Percentiles rank a stretch among this genome's conserved stretches.
Conservation (phyloP, 2,329 filamentous ascomycete species). For the Sclerotinia nivalis region DNA sequence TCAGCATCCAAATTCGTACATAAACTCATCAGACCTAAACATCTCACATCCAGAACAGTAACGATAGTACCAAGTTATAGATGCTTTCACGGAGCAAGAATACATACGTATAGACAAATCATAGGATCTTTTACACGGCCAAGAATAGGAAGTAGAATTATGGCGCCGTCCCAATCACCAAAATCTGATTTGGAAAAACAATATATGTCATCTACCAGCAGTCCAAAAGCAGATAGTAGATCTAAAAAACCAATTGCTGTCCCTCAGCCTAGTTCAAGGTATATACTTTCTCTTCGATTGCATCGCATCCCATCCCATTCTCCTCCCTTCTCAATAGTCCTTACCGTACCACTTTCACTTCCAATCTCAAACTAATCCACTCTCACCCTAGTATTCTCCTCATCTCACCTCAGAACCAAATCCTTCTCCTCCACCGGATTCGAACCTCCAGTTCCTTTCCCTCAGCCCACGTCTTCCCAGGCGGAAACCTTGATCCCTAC, state of each 20-base stretch:
- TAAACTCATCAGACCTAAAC: neutral
- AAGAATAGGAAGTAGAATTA: neutral
- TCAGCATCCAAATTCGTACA: neutral
- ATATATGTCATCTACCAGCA: conserved; percentile 37
- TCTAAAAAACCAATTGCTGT: conserved; percentile 40
- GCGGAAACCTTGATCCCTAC: conserved; percentile 74
- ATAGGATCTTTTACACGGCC: no score
- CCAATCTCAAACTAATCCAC: conserved; percentile 17
- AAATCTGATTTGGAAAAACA: conserved; percentile 34
- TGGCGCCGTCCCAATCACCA: conserved; percentile 23
- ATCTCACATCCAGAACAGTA: neutral
- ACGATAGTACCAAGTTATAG: neutral
- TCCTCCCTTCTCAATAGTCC: neutral
- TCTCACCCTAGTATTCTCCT: conserved; percentile 66
- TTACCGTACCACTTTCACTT: neutral
- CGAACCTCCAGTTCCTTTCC: conserved; percentile 81
- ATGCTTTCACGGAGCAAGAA: neutral
- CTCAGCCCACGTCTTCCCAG: conserved; percentile 93
- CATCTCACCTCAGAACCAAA: conserved; percentile 81
- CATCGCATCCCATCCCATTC: neutral
- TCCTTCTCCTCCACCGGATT: conserved; percentile 85
- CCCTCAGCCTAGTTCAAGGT: conserved; percentile 67
- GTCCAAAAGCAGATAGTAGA: conserved; percentile 4
- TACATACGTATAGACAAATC: neutral
- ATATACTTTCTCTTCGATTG: conserved; percentile 18